Base-by-base conservation (phyloP, 495 filamentous ascomycete genomes). In the Penicillium waksmanii region DNA sequence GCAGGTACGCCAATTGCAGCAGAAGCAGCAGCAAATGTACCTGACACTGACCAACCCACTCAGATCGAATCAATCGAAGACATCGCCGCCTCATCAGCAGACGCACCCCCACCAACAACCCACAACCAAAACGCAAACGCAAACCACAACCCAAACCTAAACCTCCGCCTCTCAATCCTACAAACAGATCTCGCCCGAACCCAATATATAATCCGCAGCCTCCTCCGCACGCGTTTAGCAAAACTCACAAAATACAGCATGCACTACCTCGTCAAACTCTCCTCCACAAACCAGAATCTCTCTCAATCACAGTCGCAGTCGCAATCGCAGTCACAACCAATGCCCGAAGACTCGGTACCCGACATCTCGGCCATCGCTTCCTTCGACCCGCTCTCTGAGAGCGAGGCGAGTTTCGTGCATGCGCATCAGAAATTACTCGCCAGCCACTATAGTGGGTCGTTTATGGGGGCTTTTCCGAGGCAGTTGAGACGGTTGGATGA, bases 181-280 rank as follows among this genome's bases (percentile, higher is more conserved):
- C 95, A 98, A 79, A 98, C 96, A 25, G 95, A 98, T 79, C 86
- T 98, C 51, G 90, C 96, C 72, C 81, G 95, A 40, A 94, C 89
- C 73, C 96, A 96, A 78, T 98, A 89, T 69, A 80, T 98, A 36
- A 81, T 97, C 36, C 86, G 95, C 57, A 89, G 87, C n/a, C 88
- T 91, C 59, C 80, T 98, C 43, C 84, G 95, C 49, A 84, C 89
- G n/a, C 81, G 95, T 31, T 86, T 98, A 42, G 82, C 91, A 18
- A 98, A 98, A 71, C 68, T 82, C 56, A 73, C 78, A 46, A 73
- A 71, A 58, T 65, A 77, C 64, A 73, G 72, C 67, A 77, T 76
- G 71, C 69, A 77, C 65, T 78, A 74, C 67, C 70, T 78, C 13
- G 65, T 73, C 27, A 66, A 71, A 46, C 71, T 76, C 18, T 69